These are phyloP conservation scores for Russula emetica DNA, from an alignment of 768 basidiomycete genomes.

Conservation along the genomic window DNA sequence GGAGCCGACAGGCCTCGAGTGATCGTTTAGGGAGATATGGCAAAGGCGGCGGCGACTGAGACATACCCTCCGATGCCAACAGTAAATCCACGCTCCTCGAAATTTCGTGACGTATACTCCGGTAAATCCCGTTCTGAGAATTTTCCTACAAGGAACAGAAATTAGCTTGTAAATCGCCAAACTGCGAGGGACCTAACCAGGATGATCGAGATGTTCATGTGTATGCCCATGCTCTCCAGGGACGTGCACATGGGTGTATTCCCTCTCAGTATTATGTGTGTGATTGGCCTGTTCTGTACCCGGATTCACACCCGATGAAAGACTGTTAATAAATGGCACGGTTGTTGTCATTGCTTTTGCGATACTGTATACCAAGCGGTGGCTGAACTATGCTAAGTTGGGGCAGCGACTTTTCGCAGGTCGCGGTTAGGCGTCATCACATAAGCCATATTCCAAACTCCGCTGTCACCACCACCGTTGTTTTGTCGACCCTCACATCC, in stretches of 20 bases:
- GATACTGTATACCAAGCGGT: no score
- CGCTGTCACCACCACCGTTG: no score
- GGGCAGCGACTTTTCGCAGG: no score
- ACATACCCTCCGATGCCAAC: conserved; percentile 95
- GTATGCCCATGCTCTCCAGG: conserved; percentile 85
- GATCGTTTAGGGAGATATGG: conserved; percentile 3
- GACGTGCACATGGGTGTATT: conserved; percentile 51
- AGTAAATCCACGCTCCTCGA: conserved; percentile 91
- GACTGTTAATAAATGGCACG: conserved; percentile 73
- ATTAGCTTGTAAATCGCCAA: neutral
- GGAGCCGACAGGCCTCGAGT: conserved; percentile 87
- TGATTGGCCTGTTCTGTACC: conserved; percentile 40
- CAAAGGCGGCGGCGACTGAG: conserved; percentile 6
- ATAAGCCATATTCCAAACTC: no score
- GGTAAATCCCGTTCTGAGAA: conserved; percentile 91
- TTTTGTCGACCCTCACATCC: no score
- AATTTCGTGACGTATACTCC: conserved; percentile 78
- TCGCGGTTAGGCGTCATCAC: no score
- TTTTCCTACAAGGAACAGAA: conserved; percentile 53
- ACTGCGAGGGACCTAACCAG: conserved; percentile 49
- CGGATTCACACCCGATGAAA: conserved; percentile 37
- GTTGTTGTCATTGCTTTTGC: conserved; percentile 41
- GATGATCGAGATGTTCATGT: conserved; percentile 87
- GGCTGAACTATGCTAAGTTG: no score
- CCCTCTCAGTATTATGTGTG: conserved; percentile 46